Percentiles rank a stretch among this genome's conserved stretches.
phyloP scores from a whole-genome alignment of 495 filamentous ascomycete genomes.

The Evansstolkia leycettana region DNA sequence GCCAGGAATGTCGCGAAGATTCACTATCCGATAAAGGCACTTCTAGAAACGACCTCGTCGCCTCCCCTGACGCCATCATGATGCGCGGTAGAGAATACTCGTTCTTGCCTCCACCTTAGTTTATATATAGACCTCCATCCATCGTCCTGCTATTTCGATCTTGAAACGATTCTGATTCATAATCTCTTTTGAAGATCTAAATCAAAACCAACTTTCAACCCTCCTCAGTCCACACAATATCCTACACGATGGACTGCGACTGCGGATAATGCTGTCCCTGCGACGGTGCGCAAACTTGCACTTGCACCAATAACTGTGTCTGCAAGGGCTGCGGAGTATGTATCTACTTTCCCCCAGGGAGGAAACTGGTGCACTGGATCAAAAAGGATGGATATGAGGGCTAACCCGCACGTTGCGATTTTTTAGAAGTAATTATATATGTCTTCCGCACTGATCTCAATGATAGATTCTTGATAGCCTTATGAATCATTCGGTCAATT shows the following conservation, averaged over 20 bases:
- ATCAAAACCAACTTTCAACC: neutral
- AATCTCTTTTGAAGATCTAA: too few relatives aligned
- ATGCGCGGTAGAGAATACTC: too few relatives aligned
- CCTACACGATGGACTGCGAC: conserved; percentile 23
- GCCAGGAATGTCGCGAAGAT: too few relatives aligned
- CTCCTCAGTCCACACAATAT: too few relatives aligned
- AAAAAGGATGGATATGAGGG: conserved; percentile 7
- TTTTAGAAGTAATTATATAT: conserved; percentile 3
- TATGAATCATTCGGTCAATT: too few relatives aligned
- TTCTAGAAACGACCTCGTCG: too few relatives aligned
- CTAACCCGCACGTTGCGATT: conserved; percentile 5
- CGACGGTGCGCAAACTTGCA: conserved; percentile 23
- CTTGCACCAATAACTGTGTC: conserved; percentile 25
- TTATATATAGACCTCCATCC: neutral
- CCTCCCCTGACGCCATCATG: too few relatives aligned
- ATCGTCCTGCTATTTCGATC: too few relatives aligned
- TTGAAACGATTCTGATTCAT: too few relatives aligned
- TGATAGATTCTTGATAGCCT: too few relatives aligned
- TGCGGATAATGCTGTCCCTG: conserved; percentile 30
- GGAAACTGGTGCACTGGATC: conserved; percentile 2
- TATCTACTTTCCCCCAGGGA: conserved; percentile 4
- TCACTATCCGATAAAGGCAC: too few relatives aligned
- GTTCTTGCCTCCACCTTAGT: too few relatives aligned
- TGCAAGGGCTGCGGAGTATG: conserved; percentile 38
- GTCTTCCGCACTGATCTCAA: neutral